Evolutionary conservation across 768 basidiomycete genomes (phyloP).

Genomic region (Butyriboletus loyo): DNA sequence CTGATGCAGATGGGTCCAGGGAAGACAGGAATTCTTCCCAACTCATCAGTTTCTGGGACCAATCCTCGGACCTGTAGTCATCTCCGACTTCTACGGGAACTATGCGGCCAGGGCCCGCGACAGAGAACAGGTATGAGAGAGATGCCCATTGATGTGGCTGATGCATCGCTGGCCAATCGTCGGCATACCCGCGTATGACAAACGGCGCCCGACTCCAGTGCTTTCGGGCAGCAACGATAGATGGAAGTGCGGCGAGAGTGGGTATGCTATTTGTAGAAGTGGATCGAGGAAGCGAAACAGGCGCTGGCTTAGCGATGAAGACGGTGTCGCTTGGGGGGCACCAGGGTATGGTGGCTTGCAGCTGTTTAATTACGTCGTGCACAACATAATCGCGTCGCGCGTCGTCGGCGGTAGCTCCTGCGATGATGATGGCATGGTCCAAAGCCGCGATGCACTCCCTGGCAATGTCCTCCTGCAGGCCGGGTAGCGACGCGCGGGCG

Average conservation of each 20-base stretch:
- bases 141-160: constrained; percentile 65
- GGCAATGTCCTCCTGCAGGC: constrained; percentile 22
- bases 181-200: constrained; percentile 60
- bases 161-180: constrained; percentile 76
- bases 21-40: constrained; percentile 74
- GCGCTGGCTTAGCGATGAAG: constrained; percentile 1
- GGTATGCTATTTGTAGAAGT: constrained; percentile 34
- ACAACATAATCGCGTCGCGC: constrained; percentile 54
- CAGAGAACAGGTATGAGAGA: constrained; percentile 60
- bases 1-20: constrained; percentile 29
- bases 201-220: constrained; percentile 57
- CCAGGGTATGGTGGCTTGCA: constrained; percentile 46
- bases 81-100: constrained; percentile 89
- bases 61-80: constrained; percentile 76
- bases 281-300: constrained; percentile 1
- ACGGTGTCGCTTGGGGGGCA: constrained; percentile 5
- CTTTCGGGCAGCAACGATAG: constrained; percentile 52
- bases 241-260: constrained; percentile 48
- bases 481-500: constrained; percentile 26
- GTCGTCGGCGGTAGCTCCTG: constrained; percentile 64
- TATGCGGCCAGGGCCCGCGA: constrained; percentile 76
- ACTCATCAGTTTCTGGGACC: constrained; percentile 75
- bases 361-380: constrained; percentile 53
- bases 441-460: constrained; percentile 54
- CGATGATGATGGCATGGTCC: constrained; percentile 81